Evolutionary conservation across 805 yeast species (phyloP), one percentile per base, ranked within the genome.

Genomic region (Myxozyma monticola): DNA sequence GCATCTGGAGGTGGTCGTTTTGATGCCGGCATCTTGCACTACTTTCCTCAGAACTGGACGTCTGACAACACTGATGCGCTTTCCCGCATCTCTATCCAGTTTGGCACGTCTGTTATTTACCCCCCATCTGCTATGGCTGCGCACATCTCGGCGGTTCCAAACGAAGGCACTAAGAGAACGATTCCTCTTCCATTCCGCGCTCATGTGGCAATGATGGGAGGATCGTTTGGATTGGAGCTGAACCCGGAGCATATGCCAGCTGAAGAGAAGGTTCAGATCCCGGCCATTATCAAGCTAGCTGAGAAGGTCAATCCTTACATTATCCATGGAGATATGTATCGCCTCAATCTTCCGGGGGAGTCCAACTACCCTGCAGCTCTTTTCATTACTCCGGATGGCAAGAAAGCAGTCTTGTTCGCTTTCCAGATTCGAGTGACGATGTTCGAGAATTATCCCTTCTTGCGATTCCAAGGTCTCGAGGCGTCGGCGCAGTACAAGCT

Each of bases 171-270:
- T 7, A 7, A 5, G 14, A 38, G 42, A 4, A 38, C 30, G 21
- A 38, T 18, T 9, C 33, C 42, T 4, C 20, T 38, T 20, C 6
- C 5, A 26, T 38, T 38, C 15, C 14, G 42, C 5, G 42, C 33
- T 14, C 42, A 38, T 20, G 42, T 38, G 5, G 42, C 42, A 25
- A 38, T 38, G 42, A 38, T 38, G 42, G 42, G 42, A 6, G 42
- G 42, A 6, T 38, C 42, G 24, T 38, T 38, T n/a, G 42, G 42
- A 21, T n/a, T 38, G 7, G 42, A 38, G 18, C 18, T 38, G 21
- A 15, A 38, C 18, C 42, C 42, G 8, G 30, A 8, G 7, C 22
- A 38, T 9, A 25, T 38, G 14, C 33, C 42, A 14, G 42, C 6
- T 9, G 42, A 24, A 4, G 42, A 38, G 15, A 17, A 14, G 22